phyloP scores from a whole-genome alignment of 441 rosid genomes.

The Euphorbia schlechtendalii region DNA sequence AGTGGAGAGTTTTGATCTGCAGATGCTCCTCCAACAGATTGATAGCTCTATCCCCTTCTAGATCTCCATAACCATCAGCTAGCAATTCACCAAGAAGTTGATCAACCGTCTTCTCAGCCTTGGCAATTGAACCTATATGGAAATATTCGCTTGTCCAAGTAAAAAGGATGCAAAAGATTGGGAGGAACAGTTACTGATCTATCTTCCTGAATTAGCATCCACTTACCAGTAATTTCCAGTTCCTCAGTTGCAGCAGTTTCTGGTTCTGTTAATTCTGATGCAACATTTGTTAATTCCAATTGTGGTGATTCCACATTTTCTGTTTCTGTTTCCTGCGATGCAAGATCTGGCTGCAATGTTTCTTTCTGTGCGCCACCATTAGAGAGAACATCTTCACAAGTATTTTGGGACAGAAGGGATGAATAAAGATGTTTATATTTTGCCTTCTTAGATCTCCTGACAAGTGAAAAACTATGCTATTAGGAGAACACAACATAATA shows the following conservation, averaged over 20 bases:
- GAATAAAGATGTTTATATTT: conserved; percentile 41
- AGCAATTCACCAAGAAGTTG: conserved; percentile 54
- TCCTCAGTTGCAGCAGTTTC: conserved; percentile 20
- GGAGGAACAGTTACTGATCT: conserved; percentile 9
- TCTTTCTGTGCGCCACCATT: conserved; percentile 23
- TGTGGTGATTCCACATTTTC: conserved; percentile 11
- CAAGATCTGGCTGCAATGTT: conserved; percentile 17
- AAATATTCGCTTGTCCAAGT: background rate
- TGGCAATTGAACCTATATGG: conserved; percentile 34
- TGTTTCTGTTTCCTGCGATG: conserved; percentile 19
- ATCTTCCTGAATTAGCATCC: conserved; percentile 15
- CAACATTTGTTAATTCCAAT: conserved; percentile 13
- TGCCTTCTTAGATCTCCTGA: conserved; percentile 43
- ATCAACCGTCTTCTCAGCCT: conserved; percentile 33
- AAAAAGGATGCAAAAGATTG: background rate
- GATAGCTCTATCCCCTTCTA: conserved; percentile 52
- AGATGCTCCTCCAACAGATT: conserved; percentile 47
- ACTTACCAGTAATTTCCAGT: conserved; percentile 35
- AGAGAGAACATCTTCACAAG: conserved; percentile 17
- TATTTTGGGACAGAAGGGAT: conserved; percentile 31
- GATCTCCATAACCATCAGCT: conserved; percentile 39
- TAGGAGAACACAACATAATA: conserved; percentile 1
- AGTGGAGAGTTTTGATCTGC: conserved; percentile 48
- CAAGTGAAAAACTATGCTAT: conserved; percentile 5
- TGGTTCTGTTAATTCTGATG: conserved; percentile 5